Base-by-base conservation (phyloP, 441 rosid genomes). In the Populus hybrid region DNA sequence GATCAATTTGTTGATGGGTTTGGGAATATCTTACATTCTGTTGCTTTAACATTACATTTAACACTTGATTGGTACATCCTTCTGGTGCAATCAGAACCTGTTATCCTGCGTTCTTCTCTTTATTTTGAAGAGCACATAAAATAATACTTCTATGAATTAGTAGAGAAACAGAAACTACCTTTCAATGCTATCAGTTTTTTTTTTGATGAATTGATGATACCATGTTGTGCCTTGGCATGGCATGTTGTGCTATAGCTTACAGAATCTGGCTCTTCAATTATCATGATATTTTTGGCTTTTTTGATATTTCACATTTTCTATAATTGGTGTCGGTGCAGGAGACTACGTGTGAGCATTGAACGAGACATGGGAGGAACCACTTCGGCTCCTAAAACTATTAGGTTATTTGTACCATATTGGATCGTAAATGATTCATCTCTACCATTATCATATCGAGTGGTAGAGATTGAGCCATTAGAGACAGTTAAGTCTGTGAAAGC, bases 361-460 rank as follows among this genome's bases (percentile, higher is more conserved):
- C 86, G 90, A 74, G 99, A 97, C 90, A 87, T 93, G 83, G 99
- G 99, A 80, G 99, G 91, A 84, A 93, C 92, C 78, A 86, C 81
- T 75, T 90, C 91, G 28, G 97, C 97, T 46, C 97, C 97, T 23
- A 97, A 93, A 81, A 88, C 91, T 23, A 88, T 95, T 79, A 90
- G 96, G 85, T 89, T 95, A 72, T 97, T 93, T 82, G 97, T 95
- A 75, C 99, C 98, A 67, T 97, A 95, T 86, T 97, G 99, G 98
- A 95, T 97, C 76, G 84, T 86, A 77, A 97, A 97, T 81, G 91
- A 90, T 85, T 90, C 99, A 28, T 87, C 86, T 85, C 75, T 97
- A 74, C 89, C 93, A 83, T 85, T 97, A 77, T 92, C 89, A 72
- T 97, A 97, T 85, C 90, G 88, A 83, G 84, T 92, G 78, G 99